Base-by-base conservation (phyloP, 176 grass and related monocot genomes). In the Thinopyrum elongatum region DNA sequence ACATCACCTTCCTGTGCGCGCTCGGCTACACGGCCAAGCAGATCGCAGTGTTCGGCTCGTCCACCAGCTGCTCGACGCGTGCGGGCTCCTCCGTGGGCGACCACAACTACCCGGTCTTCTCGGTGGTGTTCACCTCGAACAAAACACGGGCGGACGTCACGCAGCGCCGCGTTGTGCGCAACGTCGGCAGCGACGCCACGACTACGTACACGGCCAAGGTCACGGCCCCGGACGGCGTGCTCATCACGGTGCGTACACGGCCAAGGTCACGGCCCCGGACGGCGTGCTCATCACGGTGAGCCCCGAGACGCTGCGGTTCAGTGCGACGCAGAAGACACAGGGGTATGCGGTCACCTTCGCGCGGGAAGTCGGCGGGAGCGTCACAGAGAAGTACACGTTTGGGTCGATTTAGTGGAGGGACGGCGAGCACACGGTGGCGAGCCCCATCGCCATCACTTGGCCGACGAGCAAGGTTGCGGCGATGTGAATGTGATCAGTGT, bases 71-170 rank as follows among this genome's bases (percentile, higher is more conserved):
- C 38, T 81, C 79, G 83, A 59, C 62, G 87, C 9, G 21, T 16
- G 6, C 65, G 80, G 25, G 65, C 59, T 34, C 61, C 89, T 3
- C 61, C 77, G 23, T 13, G 7, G 87, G 89, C 14, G 84, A 94
- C 77, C 87, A 91, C 55, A 94, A 91, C 57, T 84, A 80, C 83
- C 89, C 87, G 13, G 62, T 89, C 8, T 89, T 89, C 53, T 91
- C 92, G 6, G 89, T 61, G 33, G 80, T 85, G 39, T 66, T 94
- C 30, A 22, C 57, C 22, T 60, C 57, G 57, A 23, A 23, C 8
- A 60, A 59, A 3, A 21, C 53, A 47, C 62, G 21, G 38, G 65
- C 60, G 46, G 4, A 10, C 39, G 10, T 64, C 84, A 89, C 86
- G 35, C 83, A 86, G 66, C 92, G 79, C 19, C 85, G 89, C 28